Conservation (phyloP, 768 basidiomycete species). For the Trametes villosa region DNA sequence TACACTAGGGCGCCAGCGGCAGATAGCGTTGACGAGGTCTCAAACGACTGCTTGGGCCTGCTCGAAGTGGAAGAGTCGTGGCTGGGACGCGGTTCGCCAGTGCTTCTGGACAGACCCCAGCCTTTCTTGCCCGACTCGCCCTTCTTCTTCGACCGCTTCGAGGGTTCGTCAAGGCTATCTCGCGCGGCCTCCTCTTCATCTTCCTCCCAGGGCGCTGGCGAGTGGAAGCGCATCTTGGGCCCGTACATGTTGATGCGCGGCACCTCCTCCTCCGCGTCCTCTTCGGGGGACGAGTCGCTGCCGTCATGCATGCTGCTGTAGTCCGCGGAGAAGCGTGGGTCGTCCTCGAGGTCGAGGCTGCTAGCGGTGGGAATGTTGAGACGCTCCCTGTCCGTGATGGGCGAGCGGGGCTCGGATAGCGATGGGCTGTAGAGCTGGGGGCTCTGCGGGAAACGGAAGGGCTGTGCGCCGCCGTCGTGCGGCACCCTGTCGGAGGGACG, state of each 20-base stretch:
- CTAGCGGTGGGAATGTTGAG: slow-evolving; percentile 53
- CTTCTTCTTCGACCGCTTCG: slow-evolving; percentile 37
- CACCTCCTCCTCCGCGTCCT: slow-evolving; percentile 48
- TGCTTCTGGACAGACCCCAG: slow-evolving; percentile 46
- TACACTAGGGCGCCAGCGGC: slow-evolving; percentile 64
- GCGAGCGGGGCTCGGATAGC: slow-evolving; percentile 27
- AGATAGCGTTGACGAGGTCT: slow-evolving; percentile 54
- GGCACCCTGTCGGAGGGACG: slow-evolving; percentile 41
- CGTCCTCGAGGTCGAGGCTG: slow-evolving; percentile 59
- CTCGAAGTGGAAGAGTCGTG: slow-evolving; percentile 62
- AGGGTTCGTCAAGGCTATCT: slow-evolving; percentile 34
- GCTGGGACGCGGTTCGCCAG: slow-evolving; percentile 57
- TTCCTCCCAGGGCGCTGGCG: slow-evolving; percentile 83
- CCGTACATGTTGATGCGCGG: slow-evolving; percentile 73
- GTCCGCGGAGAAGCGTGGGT: slow-evolving; percentile 33
- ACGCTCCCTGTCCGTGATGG: slow-evolving; percentile 42
- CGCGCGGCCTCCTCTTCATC: slow-evolving; percentile 39
- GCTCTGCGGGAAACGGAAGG: slow-evolving; percentile 35
- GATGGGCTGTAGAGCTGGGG: slow-evolving; percentile 15
- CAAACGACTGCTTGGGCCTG: slow-evolving; percentile 60
- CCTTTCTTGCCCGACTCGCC: slow-evolving; percentile 48
- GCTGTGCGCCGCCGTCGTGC: slow-evolving; percentile 31
- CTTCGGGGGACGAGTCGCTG: slow-evolving; percentile 33
- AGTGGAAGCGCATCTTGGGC: slow-evolving; percentile 84
- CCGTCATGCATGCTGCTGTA: slow-evolving; percentile 24